Conservation (phyloP, 1,284 basidiomycete species). For the Sphagnurus paluster region DNA sequence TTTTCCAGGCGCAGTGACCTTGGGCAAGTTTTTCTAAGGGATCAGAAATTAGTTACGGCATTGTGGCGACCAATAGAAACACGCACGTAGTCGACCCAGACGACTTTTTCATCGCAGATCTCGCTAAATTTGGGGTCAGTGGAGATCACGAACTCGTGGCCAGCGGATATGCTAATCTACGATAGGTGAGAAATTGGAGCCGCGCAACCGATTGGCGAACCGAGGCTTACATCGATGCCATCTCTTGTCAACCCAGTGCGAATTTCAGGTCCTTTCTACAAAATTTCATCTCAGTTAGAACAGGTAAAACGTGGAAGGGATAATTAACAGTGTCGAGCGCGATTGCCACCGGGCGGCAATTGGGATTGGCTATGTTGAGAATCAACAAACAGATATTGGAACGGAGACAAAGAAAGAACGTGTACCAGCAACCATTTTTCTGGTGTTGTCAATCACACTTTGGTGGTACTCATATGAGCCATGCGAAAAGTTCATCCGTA, state of each 20-base stretch:
- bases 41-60: constrained; percentile 7
- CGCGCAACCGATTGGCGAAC: constrained; percentile 18
- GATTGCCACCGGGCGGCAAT: constrained; percentile 93
- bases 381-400: constrained; percentile 1
- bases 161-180: constrained; percentile 82
- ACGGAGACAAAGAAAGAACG: constrained; percentile 16
- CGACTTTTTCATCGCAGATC: constrained; percentile 76
- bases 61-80: constrained; percentile 17
- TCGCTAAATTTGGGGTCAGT: constrained; percentile 85
- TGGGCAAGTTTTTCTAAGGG: constrained; percentile 82
- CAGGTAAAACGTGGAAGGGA: constrained; percentile 2
- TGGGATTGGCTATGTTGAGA: constrained; percentile 48
- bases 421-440: constrained; percentile 78
- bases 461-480: constrained; percentile 97
- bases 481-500: constrained; percentile 99
- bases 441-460: constrained; percentile 95
- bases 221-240: constrained; percentile 77
- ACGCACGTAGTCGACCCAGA: constrained; percentile 92
- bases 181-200: constrained; percentile 2
- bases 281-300: constrained; percentile 17
- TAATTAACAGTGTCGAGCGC: constrained; percentile 90
- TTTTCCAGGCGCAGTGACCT: constrained; percentile 94
- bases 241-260: constrained; percentile 94
- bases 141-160: constrained; percentile 93
- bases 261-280: constrained; percentile 98